Percentiles rank a stretch among this genome's conserved stretches.
phyloP scores from a whole-genome alignment of 1,284 basidiomycete genomes.

The Peniophora sp. region DNA sequence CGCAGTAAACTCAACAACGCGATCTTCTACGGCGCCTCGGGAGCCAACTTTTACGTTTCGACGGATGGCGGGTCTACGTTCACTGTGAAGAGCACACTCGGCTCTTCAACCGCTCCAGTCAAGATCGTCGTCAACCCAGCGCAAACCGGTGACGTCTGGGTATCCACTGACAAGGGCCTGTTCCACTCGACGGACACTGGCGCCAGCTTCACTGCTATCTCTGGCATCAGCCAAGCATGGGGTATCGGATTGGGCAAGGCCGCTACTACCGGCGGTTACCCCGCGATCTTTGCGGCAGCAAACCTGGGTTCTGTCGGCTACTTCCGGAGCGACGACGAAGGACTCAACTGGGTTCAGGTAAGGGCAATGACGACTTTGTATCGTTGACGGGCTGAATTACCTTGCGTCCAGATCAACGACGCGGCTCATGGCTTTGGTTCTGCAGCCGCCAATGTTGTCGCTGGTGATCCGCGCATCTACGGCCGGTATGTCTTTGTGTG shows the following conservation, averaged over 20 bases:
- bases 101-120: conserved; percentile 37
- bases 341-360: conserved; percentile 42
- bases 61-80: conserved; percentile 49
- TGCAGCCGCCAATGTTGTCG: conserved; percentile 36
- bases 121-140: conserved; percentile 47
- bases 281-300: conserved; percentile 48
- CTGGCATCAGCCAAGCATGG: conserved; percentile 46
- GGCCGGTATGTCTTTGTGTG: conserved; percentile 28
- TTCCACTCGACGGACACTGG: conserved; percentile 55
- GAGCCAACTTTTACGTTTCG: conserved; percentile 49
- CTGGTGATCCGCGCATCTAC: conserved; percentile 47
- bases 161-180: conserved; percentile 51
- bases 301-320: conserved; percentile 43
- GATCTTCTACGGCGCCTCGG: conserved; percentile 50
- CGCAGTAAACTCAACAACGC: conserved; percentile 39
- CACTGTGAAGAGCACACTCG: conserved; percentile 31
- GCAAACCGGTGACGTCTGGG: conserved; percentile 50
- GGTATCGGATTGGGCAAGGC: conserved; percentile 52
- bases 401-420: conserved; percentile 41
- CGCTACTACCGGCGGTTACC: conserved; percentile 39
- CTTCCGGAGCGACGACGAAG: conserved; percentile 52
- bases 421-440: conserved; percentile 52
- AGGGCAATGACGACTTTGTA: too few species aligned
- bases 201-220: conserved; percentile 37
- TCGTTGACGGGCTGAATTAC: too few species aligned